phyloP scores from a whole-genome alignment of 139 green algal genomes.

The Zygnema cylindricum region DNA sequence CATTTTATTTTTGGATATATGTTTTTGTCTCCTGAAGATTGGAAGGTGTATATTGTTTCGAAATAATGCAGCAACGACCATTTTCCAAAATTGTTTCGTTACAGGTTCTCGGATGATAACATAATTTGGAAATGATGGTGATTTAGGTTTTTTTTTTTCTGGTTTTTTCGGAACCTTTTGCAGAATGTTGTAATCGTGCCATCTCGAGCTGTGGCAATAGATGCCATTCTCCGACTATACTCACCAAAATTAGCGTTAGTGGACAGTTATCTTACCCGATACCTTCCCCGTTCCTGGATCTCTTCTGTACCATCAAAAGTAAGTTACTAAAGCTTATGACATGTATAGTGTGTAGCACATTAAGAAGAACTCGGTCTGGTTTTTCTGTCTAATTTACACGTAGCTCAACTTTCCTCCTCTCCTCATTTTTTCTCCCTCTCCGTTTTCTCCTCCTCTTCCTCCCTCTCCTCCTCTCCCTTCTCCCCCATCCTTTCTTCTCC shows the following conservation, averaged over 20 bases:
- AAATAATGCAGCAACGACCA: too few relatives aligned
- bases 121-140: not conserved
- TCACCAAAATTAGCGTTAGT: constrained; percentile 41
- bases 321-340: too few relatives aligned
- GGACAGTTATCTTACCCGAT: constrained; percentile 1
- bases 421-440: too few relatives aligned
- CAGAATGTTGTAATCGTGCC: constrained; percentile 49
- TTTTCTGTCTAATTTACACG: too few relatives aligned
- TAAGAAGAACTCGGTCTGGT: too few relatives aligned
- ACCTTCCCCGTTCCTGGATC: constrained; percentile 32
- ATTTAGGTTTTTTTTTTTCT: not conserved
- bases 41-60: too few relatives aligned
- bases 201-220: constrained; percentile 16
- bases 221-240: constrained; percentile 49
- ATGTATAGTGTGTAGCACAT: too few relatives aligned
- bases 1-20: not conserved
- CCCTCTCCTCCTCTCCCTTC: too few relatives aligned
- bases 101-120: not conserved
- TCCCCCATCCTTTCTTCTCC: too few relatives aligned
- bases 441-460: too few relatives aligned
- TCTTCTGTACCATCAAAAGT: constrained; percentile 13
- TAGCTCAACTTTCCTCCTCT: not conserved
- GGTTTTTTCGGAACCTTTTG: not conserved
- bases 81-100: too few relatives aligned
- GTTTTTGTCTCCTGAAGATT: too few relatives aligned